phyloP scores from a whole-genome alignment of 2,329 filamentous ascomycete genomes.

The Lecanosticta acicola region DNA sequence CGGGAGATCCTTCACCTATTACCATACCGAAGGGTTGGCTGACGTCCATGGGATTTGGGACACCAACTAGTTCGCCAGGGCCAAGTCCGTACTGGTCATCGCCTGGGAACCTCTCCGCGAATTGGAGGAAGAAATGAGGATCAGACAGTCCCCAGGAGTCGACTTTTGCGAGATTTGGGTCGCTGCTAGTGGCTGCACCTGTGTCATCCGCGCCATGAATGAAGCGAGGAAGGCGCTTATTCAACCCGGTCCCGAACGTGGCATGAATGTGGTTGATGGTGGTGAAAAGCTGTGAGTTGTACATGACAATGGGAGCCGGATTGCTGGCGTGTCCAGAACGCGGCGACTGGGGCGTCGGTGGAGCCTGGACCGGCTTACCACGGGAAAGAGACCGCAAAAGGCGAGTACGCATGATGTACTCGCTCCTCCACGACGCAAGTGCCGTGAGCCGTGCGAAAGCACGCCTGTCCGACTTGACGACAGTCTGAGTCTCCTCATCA shows the following conservation, averaged over 20 bases:
- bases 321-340: conserved; percentile 56
- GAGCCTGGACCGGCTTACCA: conserved; percentile 65
- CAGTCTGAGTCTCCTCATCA: conserved; percentile 48
- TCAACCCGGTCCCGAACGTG: conserved; percentile 59
- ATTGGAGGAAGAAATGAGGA: conserved; percentile 67
- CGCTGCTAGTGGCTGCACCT: conserved; percentile 72
- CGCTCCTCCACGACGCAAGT: conserved; percentile 88
- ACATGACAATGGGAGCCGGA: conserved; percentile 70
- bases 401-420: conserved; percentile 84
- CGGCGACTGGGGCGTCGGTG: conserved; percentile 48
- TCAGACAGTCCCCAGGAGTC: conserved; percentile 79
- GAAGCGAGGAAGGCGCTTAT: conserved; percentile 69
- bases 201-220: conserved; percentile 78
- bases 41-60: conserved; percentile 84
- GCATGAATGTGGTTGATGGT: conserved; percentile 76
- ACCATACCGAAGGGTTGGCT: conserved; percentile 80
- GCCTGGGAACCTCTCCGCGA: conserved; percentile 69
- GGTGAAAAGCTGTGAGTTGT: conserved; percentile 76
- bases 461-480: conserved; percentile 65
- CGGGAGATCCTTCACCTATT: conserved; percentile 79
- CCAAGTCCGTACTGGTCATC: conserved; percentile 72
- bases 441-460: conserved; percentile 77
- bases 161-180: conserved; percentile 68
- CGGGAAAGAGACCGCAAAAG: conserved; percentile 74
- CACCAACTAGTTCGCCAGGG: conserved; percentile 66